Percentiles rank a stretch among this genome's conserved stretches.
Conservation (phyloP, 2,329 filamentous ascomycete species). For the Fusarium sp. region DNA sequence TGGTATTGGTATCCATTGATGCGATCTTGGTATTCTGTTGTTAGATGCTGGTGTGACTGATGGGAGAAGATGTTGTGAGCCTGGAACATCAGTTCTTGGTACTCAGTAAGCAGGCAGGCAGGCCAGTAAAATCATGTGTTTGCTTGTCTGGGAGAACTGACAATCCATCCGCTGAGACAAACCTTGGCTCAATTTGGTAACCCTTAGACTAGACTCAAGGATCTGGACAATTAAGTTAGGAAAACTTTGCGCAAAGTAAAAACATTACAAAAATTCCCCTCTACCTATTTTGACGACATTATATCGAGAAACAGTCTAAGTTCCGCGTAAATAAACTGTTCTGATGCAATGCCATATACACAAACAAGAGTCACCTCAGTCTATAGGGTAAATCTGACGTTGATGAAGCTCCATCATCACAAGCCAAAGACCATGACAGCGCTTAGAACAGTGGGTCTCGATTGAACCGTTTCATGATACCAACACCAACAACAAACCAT, state of each 20-base stretch:
- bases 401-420: conserved; percentile 1
- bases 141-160: neutral
- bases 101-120: too few relatives aligned
- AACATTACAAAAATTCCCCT: neutral
- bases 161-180: neutral
- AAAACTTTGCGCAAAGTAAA: neutral
- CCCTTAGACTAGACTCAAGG: neutral
- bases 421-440: conserved; percentile 2
- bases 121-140: neutral
- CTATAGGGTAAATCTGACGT: neutral
- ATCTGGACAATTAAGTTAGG: fast-evolving
- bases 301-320: fast-evolving
- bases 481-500: neutral
- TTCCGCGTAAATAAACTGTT: fast-evolving
- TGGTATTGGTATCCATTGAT: fast-evolving
- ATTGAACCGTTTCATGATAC: neutral
- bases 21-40: neutral
- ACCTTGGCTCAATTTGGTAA: fast-evolving
- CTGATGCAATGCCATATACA: neutral
- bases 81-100: too few relatives aligned
- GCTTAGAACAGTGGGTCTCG: conserved; percentile 5
- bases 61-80: fast-evolving
- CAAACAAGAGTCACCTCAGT: neutral
- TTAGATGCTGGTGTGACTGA: fast-evolving
- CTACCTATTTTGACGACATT: fast-evolving